Base-by-base conservation (phyloP, 2,329 filamentous ascomycete genomes). In the Lasiodiplodia gonubiensis region DNA sequence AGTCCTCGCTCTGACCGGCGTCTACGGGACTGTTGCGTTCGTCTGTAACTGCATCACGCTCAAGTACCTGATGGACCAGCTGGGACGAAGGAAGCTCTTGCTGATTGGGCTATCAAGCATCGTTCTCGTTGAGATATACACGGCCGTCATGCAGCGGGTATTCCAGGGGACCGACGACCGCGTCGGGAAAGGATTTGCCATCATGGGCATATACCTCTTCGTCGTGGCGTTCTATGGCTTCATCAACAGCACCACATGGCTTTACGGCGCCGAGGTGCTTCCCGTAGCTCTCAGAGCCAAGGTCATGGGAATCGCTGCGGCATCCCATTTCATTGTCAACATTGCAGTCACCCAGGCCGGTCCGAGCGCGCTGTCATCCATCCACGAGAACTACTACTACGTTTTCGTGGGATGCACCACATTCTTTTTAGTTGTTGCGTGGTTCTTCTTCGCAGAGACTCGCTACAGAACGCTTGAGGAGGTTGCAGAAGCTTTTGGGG, bases 221-320 rank as follows among this genome's bases (percentile, higher is more conserved):
- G 70, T 85, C 5, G 86, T 84, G 74, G 85, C 85, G 71, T 79
- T 85, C 53, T 85, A 84, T 76, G 86, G 86, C 68, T 83, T 79
- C 0, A 81, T 80, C 77, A 23, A 81, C 78, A 78, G 79, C 68
- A 83, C 85, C 25, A 80, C 78, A 8, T 84, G 81, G 81, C 76
- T 82, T 14, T 83, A 83, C 57, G 81, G 76, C n/a, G 76, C 78
- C 6, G 82, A 84, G 60, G 80, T 84, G 37, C 83, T 84, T 72
- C 81, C 82, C 0, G 78, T 81, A 0, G 76, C 79, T 12, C 78
- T 81, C 46, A 77, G 81, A 51, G 79, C 80, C 3, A 74, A 78
- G 27, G 81, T 80, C 18, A 80, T 79, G n/a, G 77, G 80, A 0
- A 69, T 82, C 14, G 80, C 81, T 0, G 83, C 82, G 0, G 80